Conservation (phyloP, 2,329 filamentous ascomycete genomes). For the Neofusicoccum cordaticola region DNA sequence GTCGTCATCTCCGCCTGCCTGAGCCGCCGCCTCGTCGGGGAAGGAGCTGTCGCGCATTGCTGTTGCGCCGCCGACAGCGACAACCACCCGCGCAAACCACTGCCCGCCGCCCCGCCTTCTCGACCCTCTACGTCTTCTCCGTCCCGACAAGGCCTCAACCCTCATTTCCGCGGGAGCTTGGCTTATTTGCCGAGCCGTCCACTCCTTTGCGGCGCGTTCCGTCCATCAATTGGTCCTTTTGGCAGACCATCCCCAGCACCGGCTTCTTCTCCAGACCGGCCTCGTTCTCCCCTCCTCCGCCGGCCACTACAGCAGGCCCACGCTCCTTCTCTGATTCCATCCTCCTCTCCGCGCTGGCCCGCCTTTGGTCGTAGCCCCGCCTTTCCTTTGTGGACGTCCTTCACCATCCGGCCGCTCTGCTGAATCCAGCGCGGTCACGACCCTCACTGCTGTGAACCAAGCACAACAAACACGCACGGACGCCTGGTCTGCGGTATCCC, state of each 20-base stretch:
- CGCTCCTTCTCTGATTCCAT: not conserved
- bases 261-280: not conserved
- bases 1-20: not conserved
- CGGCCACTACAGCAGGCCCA: not conserved
- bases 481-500: not conserved
- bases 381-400: not conserved
- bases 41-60: not conserved
- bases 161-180: constrained; percentile 14
- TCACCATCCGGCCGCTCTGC: not conserved
- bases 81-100: not conserved
- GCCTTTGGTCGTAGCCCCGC: not conserved
- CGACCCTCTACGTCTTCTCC: not conserved
- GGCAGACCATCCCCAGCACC: not conserved
- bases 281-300: not conserved
- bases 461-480: not conserved
- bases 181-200: constrained; percentile 19
- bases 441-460: not conserved
- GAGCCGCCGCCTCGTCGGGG: not conserved
- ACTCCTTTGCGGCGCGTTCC: constrained; percentile 7
- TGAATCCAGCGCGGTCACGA: not conserved
- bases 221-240: not conserved
- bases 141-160: not conserved
- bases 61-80: not conserved
- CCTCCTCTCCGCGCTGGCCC: not conserved
- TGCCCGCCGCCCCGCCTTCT: not conserved